Evolutionary conservation across 164 flowering plant genomes (phyloP).

Genomic region (Cinnamomum chago): DNA sequence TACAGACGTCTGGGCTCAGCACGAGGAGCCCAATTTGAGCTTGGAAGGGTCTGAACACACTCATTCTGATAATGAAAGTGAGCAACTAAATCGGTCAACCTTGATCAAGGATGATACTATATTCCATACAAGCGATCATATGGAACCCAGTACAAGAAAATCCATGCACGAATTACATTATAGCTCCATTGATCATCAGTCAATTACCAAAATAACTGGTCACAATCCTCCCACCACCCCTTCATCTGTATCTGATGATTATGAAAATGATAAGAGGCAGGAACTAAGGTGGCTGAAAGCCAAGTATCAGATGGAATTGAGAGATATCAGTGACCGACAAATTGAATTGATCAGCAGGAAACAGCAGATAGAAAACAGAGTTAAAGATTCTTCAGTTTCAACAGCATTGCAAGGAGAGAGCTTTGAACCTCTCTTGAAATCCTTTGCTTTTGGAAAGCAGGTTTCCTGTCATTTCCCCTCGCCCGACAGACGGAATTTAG

Average conservation of each 20-base stretch:
- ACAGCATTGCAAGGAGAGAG: constrained; percentile 16
- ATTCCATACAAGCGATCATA: constrained; percentile 16
- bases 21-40: constrained; percentile 42
- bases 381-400: constrained; percentile 9
- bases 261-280: constrained; percentile 59
- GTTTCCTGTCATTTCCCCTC: constrained; percentile 11
- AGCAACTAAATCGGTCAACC: constrained; percentile 9
- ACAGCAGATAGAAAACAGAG: constrained; percentile 2
- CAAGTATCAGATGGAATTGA: constrained; percentile 62
- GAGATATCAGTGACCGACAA: constrained; percentile 50
- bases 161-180: constrained; percentile 8
- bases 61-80: constrained; percentile 35
- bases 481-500: background rate
- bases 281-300: constrained; percentile 88
- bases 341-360: constrained; percentile 23
- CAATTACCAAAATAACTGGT: background rate
- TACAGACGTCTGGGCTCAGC: constrained; percentile 41
- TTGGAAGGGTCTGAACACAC: constrained; percentile 37
- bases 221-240: constrained; percentile 8
- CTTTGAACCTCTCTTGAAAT: constrained; percentile 9
- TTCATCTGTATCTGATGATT: constrained; percentile 28
- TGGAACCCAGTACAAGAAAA: constrained; percentile 18
- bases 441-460: constrained; percentile 21
- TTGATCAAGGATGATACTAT: constrained; percentile 22
- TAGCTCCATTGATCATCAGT: background rate